phyloP scores from a whole-genome alignment of 2,329 filamentous ascomycete genomes.

The Raffaelea albimanens region DNA sequence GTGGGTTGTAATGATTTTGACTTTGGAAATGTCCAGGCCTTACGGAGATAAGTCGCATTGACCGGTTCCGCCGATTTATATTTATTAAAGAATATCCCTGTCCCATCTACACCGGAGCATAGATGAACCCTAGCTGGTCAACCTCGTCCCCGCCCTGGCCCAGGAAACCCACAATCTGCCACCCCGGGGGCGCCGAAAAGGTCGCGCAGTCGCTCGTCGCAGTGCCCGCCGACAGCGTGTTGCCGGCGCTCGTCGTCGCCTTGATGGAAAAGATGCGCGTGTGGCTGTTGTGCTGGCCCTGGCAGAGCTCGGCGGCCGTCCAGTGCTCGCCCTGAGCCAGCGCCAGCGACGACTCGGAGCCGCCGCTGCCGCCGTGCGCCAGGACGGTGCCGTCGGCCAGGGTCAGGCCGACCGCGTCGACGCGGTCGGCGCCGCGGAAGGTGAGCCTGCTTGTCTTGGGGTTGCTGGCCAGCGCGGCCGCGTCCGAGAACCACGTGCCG shows the following conservation, averaged over 20 bases:
- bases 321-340: slow-evolving; percentile 39
- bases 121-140: slow-evolving; percentile 42
- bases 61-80: no score
- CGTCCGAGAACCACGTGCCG: slow-evolving; percentile 47
- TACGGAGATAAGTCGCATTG: no score
- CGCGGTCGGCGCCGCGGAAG: slow-evolving; percentile 36
- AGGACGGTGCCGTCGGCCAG: slow-evolving; percentile 38
- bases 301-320: slow-evolving; percentile 38
- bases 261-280: slow-evolving; percentile 48
- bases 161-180: slow-evolving; percentile 43
- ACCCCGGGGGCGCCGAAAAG: slow-evolving; percentile 36
- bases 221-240: slow-evolving; percentile 33
- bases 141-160: slow-evolving; percentile 45
- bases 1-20: background rate
- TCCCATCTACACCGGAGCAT: slow-evolving; percentile 28
- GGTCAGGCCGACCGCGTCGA: slow-evolving; percentile 40
- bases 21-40: background rate
- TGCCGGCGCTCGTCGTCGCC: slow-evolving; percentile 40
- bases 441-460: slow-evolving; percentile 28
- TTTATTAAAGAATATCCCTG: no score
- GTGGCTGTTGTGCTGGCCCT: slow-evolving; percentile 31
- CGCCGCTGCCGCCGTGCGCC: slow-evolving; percentile 44
- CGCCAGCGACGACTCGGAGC: slow-evolving; percentile 29
- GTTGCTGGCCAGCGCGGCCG: slow-evolving; percentile 25
- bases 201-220: slow-evolving; percentile 36